phyloP scores from a whole-genome alignment of 192 early-diverging fungal genomes.

The Umbelopsis ramanniana region DNA sequence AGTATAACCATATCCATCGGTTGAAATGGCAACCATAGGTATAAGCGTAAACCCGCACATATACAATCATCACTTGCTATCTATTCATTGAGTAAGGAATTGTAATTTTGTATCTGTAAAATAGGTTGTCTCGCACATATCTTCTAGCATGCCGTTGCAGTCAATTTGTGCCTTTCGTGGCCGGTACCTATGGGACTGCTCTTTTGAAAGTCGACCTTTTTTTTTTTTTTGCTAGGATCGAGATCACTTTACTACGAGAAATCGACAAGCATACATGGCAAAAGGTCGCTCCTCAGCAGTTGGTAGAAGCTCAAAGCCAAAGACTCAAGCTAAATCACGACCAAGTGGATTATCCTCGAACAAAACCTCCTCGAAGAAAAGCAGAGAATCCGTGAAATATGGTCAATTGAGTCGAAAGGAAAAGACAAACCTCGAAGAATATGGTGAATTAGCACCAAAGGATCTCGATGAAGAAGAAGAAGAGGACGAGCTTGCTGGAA shows the following conservation, averaged over 20 bases:
- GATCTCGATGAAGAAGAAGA: conserved; percentile 49
- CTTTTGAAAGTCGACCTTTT: not conserved
- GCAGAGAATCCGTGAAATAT: conserved; percentile 45
- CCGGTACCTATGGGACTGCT: not conserved
- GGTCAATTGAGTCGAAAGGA: conserved; percentile 53
- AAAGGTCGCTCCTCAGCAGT: conserved; percentile 22
- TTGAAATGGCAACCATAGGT: too few relatives aligned
- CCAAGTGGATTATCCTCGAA: conserved; percentile 35
- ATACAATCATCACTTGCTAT: too few relatives aligned
- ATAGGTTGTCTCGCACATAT: too few relatives aligned
- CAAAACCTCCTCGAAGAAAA: conserved; percentile 32
- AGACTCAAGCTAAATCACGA: not conserved
- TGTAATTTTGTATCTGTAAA: too few relatives aligned
- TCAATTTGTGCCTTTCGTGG: not conserved
- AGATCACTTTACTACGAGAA: not conserved
- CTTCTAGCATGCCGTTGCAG: too few relatives aligned
- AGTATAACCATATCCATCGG: too few relatives aligned
- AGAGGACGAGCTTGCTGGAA: conserved; percentile 32
- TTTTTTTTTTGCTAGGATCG: not conserved
- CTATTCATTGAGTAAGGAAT: too few relatives aligned
- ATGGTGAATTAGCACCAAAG: conserved; percentile 67
- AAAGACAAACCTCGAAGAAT: conserved; percentile 64
- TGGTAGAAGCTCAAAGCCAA: conserved; percentile 11
- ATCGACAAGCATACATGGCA: not conserved
- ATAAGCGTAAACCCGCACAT: too few relatives aligned